Evolutionary conservation across 768 basidiomycete species (phyloP), one percentile per base, ranked within the genome.

Genomic region (Tylopilus subfusipes): DNA sequence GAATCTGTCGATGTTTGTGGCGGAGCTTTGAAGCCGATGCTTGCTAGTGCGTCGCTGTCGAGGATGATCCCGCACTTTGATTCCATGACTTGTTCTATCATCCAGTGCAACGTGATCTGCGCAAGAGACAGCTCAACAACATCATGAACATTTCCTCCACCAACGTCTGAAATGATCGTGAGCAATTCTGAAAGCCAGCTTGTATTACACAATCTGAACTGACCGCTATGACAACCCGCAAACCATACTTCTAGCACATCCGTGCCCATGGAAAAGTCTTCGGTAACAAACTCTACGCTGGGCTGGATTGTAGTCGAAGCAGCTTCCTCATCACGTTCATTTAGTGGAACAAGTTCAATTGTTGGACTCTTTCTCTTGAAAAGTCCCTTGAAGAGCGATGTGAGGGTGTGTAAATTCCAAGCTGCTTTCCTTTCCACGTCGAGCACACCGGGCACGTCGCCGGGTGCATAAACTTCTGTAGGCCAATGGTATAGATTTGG

Each of bases 231-330:
- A 56, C 82, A 82, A 2, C 90, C 90, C 7, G 82, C 61, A 61
- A 93, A 93, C 88, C 88, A 93, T 3, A 91, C 88, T 65, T 93
- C 90, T 13, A 83, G 65, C 14, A 89, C 82, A 66, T 90, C 82
- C 3, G 80, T 71, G 24, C 8, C 7, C 8, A 5, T 1, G 11
- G 13, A 46, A 7, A 31, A 3, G 30, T 54, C 58, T 8, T 63
- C 44, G 11, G 21, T 4, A 2, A 45, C 48, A 31, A 47, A 50
- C 22, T 21, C 36, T 10, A 25, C 34, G 2, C 27, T 3, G 1
- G 48, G 5, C 18, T 42, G 42, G 16, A 29, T 18, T 7, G 0
- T 19, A 19, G 48, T 25, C 22, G 47, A 16, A 18, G 29, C 13
- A 18, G 31, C 16, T 12, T 40, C 54, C n/a, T 8, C 38, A 21